These are phyloP conservation scores for Didymella lethalis DNA, from an alignment of 2,329 filamentous ascomycete genomes.

Conservation along the genomic window DNA sequence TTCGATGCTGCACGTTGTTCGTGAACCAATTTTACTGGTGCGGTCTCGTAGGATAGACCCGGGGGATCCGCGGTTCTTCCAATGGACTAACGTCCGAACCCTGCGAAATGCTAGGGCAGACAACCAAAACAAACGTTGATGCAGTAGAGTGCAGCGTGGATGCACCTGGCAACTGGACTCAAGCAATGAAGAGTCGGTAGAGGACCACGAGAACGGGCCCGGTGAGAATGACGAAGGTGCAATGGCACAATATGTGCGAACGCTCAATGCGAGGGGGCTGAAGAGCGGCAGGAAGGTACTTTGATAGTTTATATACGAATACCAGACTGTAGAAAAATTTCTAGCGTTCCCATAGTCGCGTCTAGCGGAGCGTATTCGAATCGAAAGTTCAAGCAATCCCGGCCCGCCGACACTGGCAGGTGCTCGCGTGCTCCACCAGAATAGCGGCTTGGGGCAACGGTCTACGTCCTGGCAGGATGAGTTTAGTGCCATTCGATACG, in stretches of 20 bases:
- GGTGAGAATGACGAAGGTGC: conserved; percentile 10
- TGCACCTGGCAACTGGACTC: conserved; percentile 5
- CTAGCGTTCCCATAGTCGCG: conserved; percentile 31
- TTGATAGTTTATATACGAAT: conserved; percentile 29
- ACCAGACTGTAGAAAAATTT: conserved; percentile 31
- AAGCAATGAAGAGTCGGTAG: conserved; percentile 2
- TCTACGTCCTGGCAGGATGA: conserved; percentile 14
- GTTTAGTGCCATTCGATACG: conserved; percentile 8
- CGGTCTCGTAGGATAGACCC: conserved; percentile 27
- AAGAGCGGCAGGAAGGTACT: conserved; percentile 3
- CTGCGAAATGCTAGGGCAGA: conserved; percentile 10
- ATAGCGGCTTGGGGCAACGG: conserved; percentile 10
- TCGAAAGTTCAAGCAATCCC: conserved; percentile 21
- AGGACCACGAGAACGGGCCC: conserved; percentile 8
- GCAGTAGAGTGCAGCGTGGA: conserved; percentile 9
- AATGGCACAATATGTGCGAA: conserved; percentile 17
- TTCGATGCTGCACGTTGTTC: conserved; percentile 31
- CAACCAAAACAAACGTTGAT: conserved; percentile 7
- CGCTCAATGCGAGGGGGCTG: conserved; percentile 17
- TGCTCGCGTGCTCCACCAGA: conserved; percentile 18
- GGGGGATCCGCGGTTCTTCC: conserved; percentile 23
- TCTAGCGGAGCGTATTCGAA: conserved; percentile 24
- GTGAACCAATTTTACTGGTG: conserved; percentile 30
- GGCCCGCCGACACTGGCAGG: conserved; percentile 12
- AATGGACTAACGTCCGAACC: not conserved